These are phyloP conservation scores for Xanthoconium stramineum DNA, from an alignment of 768 basidiomycete genomes.

Conservation along the genomic window DNA sequence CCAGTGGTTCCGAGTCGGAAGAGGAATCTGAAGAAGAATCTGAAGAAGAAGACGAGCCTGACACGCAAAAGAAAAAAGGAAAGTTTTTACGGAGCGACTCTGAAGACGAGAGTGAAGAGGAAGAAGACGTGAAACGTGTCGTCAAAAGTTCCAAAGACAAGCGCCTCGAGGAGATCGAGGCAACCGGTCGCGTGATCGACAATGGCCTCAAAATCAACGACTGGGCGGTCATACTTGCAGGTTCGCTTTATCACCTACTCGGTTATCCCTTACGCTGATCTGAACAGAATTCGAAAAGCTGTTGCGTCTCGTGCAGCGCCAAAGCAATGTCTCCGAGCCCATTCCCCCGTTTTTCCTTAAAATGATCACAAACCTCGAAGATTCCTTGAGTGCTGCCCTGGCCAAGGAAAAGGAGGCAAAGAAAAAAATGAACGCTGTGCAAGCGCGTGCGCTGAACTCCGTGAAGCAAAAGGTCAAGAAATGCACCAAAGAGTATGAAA, in stretches of 20 bases:
- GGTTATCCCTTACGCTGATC: slow-evolving; percentile 5
- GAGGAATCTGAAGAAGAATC: slow-evolving; percentile 54
- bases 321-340: slow-evolving; percentile 81
- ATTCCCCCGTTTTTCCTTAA: slow-evolving; percentile 84
- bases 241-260: slow-evolving; percentile 40
- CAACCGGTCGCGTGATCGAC: slow-evolving; percentile 85
- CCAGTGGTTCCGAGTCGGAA: slow-evolving; percentile 52
- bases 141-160: slow-evolving; percentile 87
- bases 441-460: slow-evolving; percentile 91
- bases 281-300: slow-evolving; percentile 92
- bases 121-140: slow-evolving; percentile 68
- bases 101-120: slow-evolving; percentile 56
- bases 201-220: slow-evolving; percentile 96
- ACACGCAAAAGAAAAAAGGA: slow-evolving; percentile 37
- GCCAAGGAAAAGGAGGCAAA: slow-evolving; percentile 86
- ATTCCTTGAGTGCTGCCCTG: slow-evolving; percentile 66
- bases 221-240: slow-evolving; percentile 89
- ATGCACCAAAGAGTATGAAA: slow-evolving; percentile 83
- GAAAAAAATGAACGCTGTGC: slow-evolving; percentile 95
- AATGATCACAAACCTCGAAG: slow-evolving; percentile 71
- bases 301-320: slow-evolving; percentile 81
- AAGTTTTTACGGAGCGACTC: slow-evolving; percentile 45
- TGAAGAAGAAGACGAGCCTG: slow-evolving; percentile 55
- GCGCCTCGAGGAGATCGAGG: slow-evolving; percentile 92
- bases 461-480: slow-evolving; percentile 98